Conservation (phyloP, 768 basidiomycete species). For the Rhizopogon vulgaris region DNA sequence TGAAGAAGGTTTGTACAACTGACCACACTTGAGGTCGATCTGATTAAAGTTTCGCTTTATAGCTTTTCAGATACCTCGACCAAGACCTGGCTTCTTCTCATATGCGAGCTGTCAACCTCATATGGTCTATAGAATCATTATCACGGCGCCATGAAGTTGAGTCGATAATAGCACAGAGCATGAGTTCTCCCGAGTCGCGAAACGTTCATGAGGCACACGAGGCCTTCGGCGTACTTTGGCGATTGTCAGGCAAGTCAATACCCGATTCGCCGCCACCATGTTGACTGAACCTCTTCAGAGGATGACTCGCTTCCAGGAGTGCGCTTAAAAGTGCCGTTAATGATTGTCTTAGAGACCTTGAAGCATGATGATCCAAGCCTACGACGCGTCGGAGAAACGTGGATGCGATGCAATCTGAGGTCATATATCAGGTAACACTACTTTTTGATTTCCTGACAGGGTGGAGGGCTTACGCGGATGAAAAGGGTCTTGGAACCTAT, state of each 20-base stretch:
- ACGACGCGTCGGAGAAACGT: constrained; percentile 84
- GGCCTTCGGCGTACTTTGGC: constrained; percentile 91
- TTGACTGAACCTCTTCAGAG: constrained; percentile 40
- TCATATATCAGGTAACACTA: constrained; percentile 74
- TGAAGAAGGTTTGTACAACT: constrained; percentile 36
- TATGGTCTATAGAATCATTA: constrained; percentile 71
- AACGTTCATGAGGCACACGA: constrained; percentile 61
- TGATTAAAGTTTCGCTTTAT: constrained; percentile 10
- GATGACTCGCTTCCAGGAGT: constrained; percentile 80
- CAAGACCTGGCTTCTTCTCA: constrained; percentile 68
- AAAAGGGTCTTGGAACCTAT: constrained; percentile 86
- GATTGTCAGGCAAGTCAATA: constrained; percentile 60
- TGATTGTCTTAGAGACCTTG: constrained; percentile 79
- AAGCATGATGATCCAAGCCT: constrained; percentile 68
- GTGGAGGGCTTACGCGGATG: neutral
- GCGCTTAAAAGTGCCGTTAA: constrained; percentile 77
- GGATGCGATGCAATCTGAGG: constrained; percentile 93
- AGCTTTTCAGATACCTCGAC: constrained; percentile 72
- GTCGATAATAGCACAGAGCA: constrained; percentile 67
- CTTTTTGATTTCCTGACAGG: neutral
- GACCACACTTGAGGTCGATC: neutral
- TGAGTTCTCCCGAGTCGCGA: constrained; percentile 48
- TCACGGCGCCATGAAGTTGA: constrained; percentile 62
- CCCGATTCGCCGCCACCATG: neutral
- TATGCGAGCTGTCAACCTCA: constrained; percentile 68